phyloP scores from a whole-genome alignment of 306 rosid genomes.

The Vicia faba region DNA sequence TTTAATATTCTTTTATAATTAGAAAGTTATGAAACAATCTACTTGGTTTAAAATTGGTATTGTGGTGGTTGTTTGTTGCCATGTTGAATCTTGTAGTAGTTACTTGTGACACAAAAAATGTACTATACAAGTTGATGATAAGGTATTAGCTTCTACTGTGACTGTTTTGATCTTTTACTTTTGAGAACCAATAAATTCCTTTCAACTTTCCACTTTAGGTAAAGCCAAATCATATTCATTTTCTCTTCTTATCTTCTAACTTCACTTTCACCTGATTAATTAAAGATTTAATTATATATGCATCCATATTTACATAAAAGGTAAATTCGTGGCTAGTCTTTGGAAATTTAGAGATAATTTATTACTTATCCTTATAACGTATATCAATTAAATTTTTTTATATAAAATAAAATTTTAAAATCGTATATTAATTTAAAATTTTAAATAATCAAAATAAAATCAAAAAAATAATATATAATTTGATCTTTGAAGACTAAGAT shows the following conservation, averaged over 20 bases:
- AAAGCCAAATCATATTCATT: not conserved
- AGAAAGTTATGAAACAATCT: not conserved
- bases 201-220: conserved; percentile 36
- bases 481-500: too few relatives aligned
- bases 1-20: not conserved
- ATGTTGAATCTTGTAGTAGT: conserved; percentile 36
- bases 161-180: conserved; percentile 53
- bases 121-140: conserved; percentile 37
- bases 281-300: not conserved
- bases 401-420: too few relatives aligned
- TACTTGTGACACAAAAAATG: conserved; percentile 23
- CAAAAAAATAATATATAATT: too few relatives aligned
- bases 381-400: too few relatives aligned
- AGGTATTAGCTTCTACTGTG: conserved; percentile 40
- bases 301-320: not conserved
- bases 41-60: not conserved
- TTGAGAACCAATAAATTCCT: conserved; percentile 55
- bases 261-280: not conserved
- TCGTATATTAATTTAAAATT: too few relatives aligned
- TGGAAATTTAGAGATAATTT: too few relatives aligned
- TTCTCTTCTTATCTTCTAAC: conserved; percentile 1
- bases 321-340: too few relatives aligned
- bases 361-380: too few relatives aligned
- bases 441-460: too few relatives aligned
- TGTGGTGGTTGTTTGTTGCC: not conserved